phyloP scores from a whole-genome alignment of 2,329 filamentous ascomycete species.

The Exophiala aquamarina region DNA sequence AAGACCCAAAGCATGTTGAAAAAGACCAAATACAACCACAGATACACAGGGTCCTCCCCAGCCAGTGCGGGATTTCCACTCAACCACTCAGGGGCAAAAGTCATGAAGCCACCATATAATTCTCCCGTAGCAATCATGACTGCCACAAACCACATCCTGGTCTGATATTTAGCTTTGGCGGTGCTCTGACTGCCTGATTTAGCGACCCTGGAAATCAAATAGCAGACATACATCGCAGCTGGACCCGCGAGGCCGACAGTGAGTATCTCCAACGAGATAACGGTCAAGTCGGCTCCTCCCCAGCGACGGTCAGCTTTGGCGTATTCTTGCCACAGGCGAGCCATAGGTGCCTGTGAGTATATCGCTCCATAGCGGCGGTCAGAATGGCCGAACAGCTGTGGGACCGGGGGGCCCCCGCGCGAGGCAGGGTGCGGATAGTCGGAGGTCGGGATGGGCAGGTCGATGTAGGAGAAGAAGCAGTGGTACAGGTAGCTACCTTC shows the following conservation, averaged over 20 bases:
- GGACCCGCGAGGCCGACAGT: constrained; percentile 62
- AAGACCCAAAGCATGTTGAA: constrained; percentile 66
- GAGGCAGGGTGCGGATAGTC: constrained; percentile 31
- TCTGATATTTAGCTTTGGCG: constrained; percentile 29
- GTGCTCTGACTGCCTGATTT: constrained; percentile 20
- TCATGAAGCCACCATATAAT: constrained; percentile 66
- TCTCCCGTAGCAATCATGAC: constrained; percentile 61
- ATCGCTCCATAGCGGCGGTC: constrained; percentile 59
- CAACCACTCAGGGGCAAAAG: constrained; percentile 66
- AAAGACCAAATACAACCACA: constrained; percentile 64
- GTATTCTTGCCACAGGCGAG: constrained; percentile 65
- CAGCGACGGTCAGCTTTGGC: constrained; percentile 63
- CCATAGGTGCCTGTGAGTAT: constrained; percentile 56
- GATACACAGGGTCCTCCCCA: constrained; percentile 60
- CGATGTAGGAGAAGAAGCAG: constrained; percentile 74
- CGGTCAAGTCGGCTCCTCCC: constrained; percentile 58
- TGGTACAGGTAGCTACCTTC: constrained; percentile 92
- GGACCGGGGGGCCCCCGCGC: constrained; percentile 23
- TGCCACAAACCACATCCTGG: constrained; percentile 57
- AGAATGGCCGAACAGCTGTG: constrained; percentile 54
- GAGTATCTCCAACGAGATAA: constrained; percentile 61
- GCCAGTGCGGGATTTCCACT: constrained; percentile 58
- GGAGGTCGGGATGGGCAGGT: constrained; percentile 39
- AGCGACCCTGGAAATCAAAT: constrained; percentile 42
- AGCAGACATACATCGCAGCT: constrained; percentile 58